phyloP scores from a whole-genome alignment of 129 eudicot genomes.

The Smallanthus sonchifolius region DNA sequence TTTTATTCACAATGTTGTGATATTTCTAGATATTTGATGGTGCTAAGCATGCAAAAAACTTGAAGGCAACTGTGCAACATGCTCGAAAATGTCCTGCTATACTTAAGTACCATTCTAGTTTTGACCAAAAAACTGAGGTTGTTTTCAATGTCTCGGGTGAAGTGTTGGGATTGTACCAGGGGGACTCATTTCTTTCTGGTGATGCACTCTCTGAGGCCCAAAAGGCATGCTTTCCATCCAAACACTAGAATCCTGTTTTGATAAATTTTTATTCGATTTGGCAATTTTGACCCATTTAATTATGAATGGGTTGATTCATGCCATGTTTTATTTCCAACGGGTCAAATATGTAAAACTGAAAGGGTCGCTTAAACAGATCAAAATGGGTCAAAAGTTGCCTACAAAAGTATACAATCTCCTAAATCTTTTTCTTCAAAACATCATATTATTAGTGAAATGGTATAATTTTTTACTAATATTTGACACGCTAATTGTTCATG shows the following conservation, averaged over 20 bases:
- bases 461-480: neutral
- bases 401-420: neutral
- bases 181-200: slow-evolving; percentile 14
- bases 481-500: neutral
- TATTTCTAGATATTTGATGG: slow-evolving; percentile 36
- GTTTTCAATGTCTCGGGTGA: slow-evolving; percentile 49
- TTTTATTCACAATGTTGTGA: slow-evolving; percentile 13
- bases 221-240: slow-evolving; percentile 40
- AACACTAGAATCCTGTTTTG: neutral
- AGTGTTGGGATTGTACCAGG: slow-evolving; percentile 39
- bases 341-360: neutral
- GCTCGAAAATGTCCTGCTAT: slow-evolving; percentile 50
- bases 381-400: neutral
- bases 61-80: slow-evolving; percentile 33
- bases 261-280: neutral
- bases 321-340: neutral
- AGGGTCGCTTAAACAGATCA: neutral
- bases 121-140: slow-evolving; percentile 32
- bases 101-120: slow-evolving; percentile 23
- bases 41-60: slow-evolving; percentile 29
- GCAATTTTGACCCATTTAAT: neutral
- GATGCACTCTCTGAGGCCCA: slow-evolving; percentile 33
- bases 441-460: neutral
- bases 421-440: neutral
- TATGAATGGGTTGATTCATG: neutral